These are phyloP conservation scores for Nemania sp. DNA, from an alignment of 2,329 filamentous ascomycete genomes.

Conservation along the genomic window DNA sequence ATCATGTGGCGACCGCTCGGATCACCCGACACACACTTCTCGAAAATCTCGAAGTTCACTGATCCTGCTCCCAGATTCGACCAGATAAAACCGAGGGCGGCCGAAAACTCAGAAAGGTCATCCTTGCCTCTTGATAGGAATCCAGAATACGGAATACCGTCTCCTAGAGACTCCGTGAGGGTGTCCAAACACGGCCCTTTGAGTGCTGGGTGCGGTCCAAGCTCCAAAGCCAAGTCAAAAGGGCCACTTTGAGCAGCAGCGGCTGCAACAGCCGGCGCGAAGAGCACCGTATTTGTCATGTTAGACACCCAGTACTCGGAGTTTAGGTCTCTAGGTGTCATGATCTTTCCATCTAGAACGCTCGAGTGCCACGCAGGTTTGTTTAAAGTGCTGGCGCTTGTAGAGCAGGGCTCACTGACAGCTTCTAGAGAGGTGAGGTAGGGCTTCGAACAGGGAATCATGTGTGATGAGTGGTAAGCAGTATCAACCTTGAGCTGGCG, in stretches of 20 bases:
- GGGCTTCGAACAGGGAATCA: slow-evolving; percentile 42
- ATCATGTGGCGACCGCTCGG: no score
- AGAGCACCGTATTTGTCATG: neutral
- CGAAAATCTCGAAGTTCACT: neutral
- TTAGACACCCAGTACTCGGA: slow-evolving; percentile 5
- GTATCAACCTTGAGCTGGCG: slow-evolving; percentile 53
- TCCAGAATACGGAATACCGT: slow-evolving; percentile 2
- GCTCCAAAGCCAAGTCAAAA: slow-evolving; percentile 7
- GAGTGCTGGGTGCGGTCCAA: slow-evolving; percentile 15
- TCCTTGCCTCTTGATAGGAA: slow-evolving; percentile 1
- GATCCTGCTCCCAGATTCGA: neutral
- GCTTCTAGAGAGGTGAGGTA: slow-evolving; percentile 43
- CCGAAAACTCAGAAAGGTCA: neutral
- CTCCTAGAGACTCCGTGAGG: neutral
- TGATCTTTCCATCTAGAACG: neutral
- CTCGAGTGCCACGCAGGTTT: slow-evolving; percentile 4
- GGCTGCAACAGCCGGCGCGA: neutral
- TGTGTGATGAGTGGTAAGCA: slow-evolving; percentile 58
- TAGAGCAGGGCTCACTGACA: neutral
- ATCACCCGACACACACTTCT: no score
- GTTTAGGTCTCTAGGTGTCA: neutral
- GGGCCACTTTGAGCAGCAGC: neutral
- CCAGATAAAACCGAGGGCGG: slow-evolving; percentile 11
- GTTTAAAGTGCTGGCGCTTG: no score
- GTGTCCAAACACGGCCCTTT: neutral